phyloP scores from a whole-genome alignment of 352 stramenopile species.

The Globisporangium uncinulatum region DNA sequence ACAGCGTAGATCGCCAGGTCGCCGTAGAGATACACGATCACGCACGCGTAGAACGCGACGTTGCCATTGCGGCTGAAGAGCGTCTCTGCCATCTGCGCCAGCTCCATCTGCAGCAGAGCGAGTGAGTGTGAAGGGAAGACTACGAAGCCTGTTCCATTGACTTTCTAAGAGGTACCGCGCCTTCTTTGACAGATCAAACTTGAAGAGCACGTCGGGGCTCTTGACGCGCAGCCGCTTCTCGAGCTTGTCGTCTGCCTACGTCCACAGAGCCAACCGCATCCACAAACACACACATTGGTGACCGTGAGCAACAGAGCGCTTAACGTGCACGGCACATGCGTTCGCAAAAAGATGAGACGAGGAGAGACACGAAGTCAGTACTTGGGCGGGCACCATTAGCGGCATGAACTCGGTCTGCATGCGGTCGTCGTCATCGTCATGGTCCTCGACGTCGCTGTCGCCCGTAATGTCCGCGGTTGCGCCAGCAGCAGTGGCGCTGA shows the following conservation, averaged over 20 bases:
- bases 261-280: not conserved
- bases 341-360: not conserved
- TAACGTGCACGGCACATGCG: too few species aligned
- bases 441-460: slow-evolving; percentile 25
- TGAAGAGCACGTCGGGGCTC: slow-evolving; percentile 23
- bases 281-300: slow-evolving; percentile 4
- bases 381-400: slow-evolving; percentile 70
- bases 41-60: slow-evolving; percentile 74
- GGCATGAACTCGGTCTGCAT: slow-evolving; percentile 60
- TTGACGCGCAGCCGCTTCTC: slow-evolving; percentile 41
- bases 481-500: slow-evolving; percentile 12
- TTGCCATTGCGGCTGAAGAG: slow-evolving; percentile 64
- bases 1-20: slow-evolving; percentile 85
- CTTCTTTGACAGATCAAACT: slow-evolving; percentile 79
- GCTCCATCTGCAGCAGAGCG: slow-evolving; percentile 50
- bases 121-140: not conserved
- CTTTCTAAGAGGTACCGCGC: slow-evolving; percentile 11
- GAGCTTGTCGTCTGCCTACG: slow-evolving; percentile 48
- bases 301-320: not conserved
- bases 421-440: slow-evolving; percentile 29
- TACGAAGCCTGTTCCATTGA: not conserved
- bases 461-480: slow-evolving; percentile 11
- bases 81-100: slow-evolving; percentile 78
- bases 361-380: slow-evolving; percentile 18
- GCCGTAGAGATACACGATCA: slow-evolving; percentile 83